Conservation (phyloP, 257 asterid species). For the Capsicum baccatum region DNA sequence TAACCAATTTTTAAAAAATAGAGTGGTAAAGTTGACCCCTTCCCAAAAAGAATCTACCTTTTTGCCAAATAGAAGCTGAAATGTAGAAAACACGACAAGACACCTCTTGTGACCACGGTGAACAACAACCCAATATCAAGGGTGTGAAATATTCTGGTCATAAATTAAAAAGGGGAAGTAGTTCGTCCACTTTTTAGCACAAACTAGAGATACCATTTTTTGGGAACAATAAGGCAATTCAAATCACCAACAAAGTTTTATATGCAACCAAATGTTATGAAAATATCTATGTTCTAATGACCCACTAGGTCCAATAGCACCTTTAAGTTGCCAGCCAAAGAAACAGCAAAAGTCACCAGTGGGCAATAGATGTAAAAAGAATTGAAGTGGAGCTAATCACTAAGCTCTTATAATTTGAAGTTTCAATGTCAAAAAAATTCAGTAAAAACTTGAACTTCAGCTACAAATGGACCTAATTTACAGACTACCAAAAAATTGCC, state of each 20-base stretch:
- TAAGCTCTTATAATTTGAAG: constrained; percentile 24
- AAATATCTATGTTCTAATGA: background rate
- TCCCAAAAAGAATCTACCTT: too few relatives aligned
- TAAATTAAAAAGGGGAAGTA: background rate
- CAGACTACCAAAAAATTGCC: background rate
- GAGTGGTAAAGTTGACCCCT: too few relatives aligned
- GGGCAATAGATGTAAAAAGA: background rate
- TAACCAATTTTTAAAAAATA: too few relatives aligned
- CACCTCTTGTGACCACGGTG: background rate
- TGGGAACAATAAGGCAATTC: background rate
- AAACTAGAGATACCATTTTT: background rate
- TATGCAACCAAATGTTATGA: background rate
- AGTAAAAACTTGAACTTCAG: background rate
- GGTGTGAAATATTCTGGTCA: background rate
- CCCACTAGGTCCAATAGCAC: constrained; percentile 19
- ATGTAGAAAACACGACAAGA: background rate
- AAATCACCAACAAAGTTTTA: background rate
- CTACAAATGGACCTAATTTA: constrained; percentile 22
- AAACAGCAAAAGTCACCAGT: background rate
- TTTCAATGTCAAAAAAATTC: constrained; percentile 14
- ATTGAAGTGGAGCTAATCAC: constrained; percentile 14
- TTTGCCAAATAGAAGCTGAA: background rate
- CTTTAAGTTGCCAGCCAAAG: background rate
- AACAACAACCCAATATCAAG: background rate
- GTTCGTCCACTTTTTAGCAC: background rate